phyloP scores from a whole-genome alignment of 345 rosid species.

The Sonneratia alba region DNA sequence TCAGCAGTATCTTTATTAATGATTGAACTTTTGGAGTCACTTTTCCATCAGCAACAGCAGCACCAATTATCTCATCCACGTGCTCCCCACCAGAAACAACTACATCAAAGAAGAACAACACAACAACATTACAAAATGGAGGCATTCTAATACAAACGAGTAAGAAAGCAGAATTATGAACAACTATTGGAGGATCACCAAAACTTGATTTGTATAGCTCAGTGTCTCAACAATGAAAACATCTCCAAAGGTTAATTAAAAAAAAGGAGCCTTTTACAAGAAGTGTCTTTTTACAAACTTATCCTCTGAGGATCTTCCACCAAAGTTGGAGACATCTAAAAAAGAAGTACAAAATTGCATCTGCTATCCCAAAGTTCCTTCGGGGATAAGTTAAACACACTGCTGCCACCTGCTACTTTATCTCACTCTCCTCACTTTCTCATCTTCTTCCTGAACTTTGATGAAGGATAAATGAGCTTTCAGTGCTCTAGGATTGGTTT shows the following conservation, averaged over 20 bases:
- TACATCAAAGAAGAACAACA: constrained; percentile 19
- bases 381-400: no score
- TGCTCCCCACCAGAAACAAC: constrained; percentile 98
- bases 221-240: no score
- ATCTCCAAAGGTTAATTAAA: no score
- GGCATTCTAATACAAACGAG: neutral
- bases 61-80: constrained; percentile 86
- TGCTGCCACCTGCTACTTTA: no score
- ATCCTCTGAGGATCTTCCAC: neutral
- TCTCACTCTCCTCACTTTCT: no score
- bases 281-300: neutral
- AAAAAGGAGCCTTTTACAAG: no score
- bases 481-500: no score
- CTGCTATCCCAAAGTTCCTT: no score
- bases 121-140: neutral
- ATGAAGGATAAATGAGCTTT: no score
- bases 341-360: no score
- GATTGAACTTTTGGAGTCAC: constrained; percentile 98
- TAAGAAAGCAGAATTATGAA: neutral
- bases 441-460: no score
- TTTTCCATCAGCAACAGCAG: constrained; percentile 98
- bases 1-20: constrained; percentile 68
- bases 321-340: neutral
- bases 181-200: neutral
- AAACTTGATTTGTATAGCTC: no score